Evolutionary conservation across 306 rosid species (phyloP), one percentile per base, ranked within the genome.

Genomic region (Arachis hypogaea): DNA sequence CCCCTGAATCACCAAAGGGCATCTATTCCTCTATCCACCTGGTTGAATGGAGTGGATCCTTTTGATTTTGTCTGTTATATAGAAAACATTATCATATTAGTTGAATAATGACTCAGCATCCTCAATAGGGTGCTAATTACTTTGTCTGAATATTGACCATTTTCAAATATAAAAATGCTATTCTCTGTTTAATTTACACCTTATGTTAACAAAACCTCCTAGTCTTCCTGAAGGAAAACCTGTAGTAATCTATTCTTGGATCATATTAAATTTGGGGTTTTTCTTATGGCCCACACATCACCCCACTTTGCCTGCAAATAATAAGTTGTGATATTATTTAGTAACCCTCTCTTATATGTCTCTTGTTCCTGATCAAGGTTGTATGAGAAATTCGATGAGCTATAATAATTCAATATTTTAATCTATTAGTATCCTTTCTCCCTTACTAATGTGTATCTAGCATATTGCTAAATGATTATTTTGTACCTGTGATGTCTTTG

Each of bases 381-480:
- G 28, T 43, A 6, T 43, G 46, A 43, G 28, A 12, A 6, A 52
- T 52, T 52, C 58, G 28, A 52, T 4, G 16, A 14, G 9, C 28
- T 4, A 52, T 22, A n/a, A 0, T 52, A 52, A 7, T 5, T 52
- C 9, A n/a, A 1, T 52, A 52, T 7, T n/a, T 52, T 2, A 52
- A 52, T 52, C 58, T 52, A 12, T 52, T 14, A 12, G 8, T 22
- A 29, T 47, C 71, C 14, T 7, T 55, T 14, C 55, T 14, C 38
- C 10, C 47, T 14, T 67, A 1, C 12, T 52, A 52, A 52, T 52
- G 58, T 8, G 2, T 52, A 6, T n/a, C 18, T 51, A 14, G 54
- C 59, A 45, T 75, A 46, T 62, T 67, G 38, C 43, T 45, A 33
- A 75, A 68, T 54, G 14, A 52, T n/a, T 66, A 59, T 62, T 81